Evolutionary conservation across 768 basidiomycete species (phyloP).

Genomic region (Termitomyces sp.): DNA sequence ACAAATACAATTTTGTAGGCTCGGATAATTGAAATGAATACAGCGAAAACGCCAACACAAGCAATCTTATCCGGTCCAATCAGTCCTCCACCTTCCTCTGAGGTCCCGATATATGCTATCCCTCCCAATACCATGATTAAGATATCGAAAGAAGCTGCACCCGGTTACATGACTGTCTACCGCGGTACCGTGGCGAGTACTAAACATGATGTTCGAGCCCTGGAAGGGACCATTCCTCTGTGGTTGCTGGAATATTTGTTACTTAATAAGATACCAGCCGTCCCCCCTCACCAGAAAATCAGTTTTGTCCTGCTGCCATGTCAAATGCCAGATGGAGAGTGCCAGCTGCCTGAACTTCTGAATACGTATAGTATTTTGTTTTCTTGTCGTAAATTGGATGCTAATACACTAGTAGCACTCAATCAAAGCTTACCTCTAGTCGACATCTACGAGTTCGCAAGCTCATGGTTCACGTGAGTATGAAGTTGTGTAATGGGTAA

Average conservation of each 20-base stretch:
- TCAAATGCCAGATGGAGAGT: constrained; percentile 49
- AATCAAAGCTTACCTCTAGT: constrained; percentile 86
- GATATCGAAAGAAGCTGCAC: constrained; percentile 77
- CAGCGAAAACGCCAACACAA: constrained; percentile 48
- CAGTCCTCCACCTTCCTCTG: constrained; percentile 61
- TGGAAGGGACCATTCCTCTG: constrained; percentile 78
- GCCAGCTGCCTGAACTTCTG: constrained; percentile 73
- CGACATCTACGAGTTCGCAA: constrained; percentile 83
- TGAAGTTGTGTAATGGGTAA: not conserved
- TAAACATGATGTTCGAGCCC: constrained; percentile 29
- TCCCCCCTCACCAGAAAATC: constrained; percentile 61
- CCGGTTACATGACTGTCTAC: constrained; percentile 75
- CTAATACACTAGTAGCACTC: constrained; percentile 37
- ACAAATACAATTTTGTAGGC: not conserved
- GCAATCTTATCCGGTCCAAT: constrained; percentile 48
- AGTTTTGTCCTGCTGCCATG: constrained; percentile 88
- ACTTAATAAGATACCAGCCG: constrained; percentile 48
- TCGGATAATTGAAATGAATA: constrained; percentile 15
- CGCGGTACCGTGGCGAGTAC: constrained; percentile 60
- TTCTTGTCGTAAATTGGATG: not conserved
- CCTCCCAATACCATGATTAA: constrained; percentile 59
- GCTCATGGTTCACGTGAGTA: constrained; percentile 70
- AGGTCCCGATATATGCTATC: constrained; percentile 63
- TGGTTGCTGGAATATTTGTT: constrained; percentile 91
- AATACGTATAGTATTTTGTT: constrained; percentile 57